Conservation (phyloP, 495 filamentous ascomycete species). For the Bacidia rubella region DNA sequence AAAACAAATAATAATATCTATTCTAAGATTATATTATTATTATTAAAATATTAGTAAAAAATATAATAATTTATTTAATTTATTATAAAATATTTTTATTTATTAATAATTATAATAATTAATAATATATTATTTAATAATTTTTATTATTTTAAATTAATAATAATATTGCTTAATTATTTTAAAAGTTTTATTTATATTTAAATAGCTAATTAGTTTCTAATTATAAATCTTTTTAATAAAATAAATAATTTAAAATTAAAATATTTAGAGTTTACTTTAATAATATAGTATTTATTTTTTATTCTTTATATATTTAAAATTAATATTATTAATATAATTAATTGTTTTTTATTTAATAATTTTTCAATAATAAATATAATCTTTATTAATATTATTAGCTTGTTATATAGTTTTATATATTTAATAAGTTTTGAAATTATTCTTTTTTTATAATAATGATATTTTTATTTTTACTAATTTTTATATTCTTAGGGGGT, state of each 20-base stretch:
- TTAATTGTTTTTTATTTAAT: no score
- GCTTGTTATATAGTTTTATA: neutral
- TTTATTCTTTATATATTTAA: neutral
- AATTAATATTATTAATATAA: neutral
- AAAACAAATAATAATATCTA: neutral
- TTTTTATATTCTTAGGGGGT: neutral
- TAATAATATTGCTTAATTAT: neutral
- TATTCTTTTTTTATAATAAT: neutral
- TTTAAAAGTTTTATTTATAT: neutral
- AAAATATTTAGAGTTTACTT: neutral
- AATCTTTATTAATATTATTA: neutral
- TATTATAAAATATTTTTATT: conserved; percentile 3
- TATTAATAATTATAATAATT: conserved; percentile 6
- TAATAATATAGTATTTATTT: neutral
- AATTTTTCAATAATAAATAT: neutral
- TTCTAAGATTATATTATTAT: neutral
- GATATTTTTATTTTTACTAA: neutral
- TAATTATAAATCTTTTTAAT: neutral
- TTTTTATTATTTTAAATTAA: neutral
- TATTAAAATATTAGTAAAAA: neutral
- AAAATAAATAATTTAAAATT: neutral
- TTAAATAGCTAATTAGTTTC: neutral
- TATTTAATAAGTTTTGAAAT: neutral
- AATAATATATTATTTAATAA: neutral
- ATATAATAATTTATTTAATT: neutral